Evolutionary conservation across 139 green algal genomes (phyloP).

Genomic region (Tetradesmus obliquus): DNA sequence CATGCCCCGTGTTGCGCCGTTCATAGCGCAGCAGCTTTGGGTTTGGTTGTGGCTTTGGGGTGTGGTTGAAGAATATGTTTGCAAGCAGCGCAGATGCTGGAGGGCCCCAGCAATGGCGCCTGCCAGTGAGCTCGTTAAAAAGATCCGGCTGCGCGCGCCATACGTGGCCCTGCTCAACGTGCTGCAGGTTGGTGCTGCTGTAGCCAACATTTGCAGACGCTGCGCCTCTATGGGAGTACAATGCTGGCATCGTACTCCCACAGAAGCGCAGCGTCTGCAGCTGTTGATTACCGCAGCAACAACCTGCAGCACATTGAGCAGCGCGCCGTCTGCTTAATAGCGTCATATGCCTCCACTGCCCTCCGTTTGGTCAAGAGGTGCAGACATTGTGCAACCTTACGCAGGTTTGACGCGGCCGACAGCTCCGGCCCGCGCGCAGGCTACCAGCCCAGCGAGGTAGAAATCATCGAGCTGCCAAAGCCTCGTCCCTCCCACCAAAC

Average conservation of each 20-base stretch:
- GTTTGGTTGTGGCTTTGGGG: too few species aligned
- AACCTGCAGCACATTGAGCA: too few species aligned
- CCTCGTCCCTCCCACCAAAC: too few species aligned
- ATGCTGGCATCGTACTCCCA: too few species aligned
- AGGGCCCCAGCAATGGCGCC: neutral
- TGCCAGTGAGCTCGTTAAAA: slow-evolving; percentile 63
- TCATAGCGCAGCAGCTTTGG: too few species aligned
- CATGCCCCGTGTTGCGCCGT: neutral
- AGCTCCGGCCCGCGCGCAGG: neutral
- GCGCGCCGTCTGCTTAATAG: too few species aligned
- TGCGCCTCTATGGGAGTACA: too few species aligned
- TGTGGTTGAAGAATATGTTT: neutral
- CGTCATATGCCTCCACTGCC: neutral
- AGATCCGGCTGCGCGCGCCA: slow-evolving; percentile 82
- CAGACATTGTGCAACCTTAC: slow-evolving; percentile 35
- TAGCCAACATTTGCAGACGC: too few species aligned
- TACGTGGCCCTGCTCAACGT: slow-evolving; percentile 96
- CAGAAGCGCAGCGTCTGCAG: too few species aligned
- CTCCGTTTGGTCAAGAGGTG: slow-evolving; percentile 11
- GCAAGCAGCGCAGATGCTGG: slow-evolving; percentile 37
- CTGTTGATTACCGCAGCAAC: too few species aligned
- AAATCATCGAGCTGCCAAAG: slow-evolving; percentile 62
- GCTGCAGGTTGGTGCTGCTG: slow-evolving; percentile 71
- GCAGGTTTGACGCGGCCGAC: slow-evolving; percentile 10
- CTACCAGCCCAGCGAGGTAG: slow-evolving; percentile 50